Evolutionary conservation across 805 yeast genomes (phyloP).

Genomic region (Myxozyma sirexii): DNA sequence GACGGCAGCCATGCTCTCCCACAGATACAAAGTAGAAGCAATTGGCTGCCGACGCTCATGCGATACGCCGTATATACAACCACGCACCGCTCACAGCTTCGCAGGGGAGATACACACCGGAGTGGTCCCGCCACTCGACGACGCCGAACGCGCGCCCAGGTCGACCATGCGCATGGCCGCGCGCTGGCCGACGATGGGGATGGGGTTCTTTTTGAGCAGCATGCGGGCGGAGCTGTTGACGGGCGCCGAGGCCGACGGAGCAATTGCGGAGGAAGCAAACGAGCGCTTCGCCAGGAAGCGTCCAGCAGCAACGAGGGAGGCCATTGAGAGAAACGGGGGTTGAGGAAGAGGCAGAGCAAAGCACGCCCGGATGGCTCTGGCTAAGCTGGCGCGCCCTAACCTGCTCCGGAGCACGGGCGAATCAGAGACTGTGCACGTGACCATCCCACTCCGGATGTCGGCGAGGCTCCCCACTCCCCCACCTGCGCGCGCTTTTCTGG

Average conservation of each 20-base stretch:
- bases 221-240: conserved; percentile 18
- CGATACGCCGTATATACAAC: no score
- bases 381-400: no score
- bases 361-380: background rate
- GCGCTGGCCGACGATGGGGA: conserved; percentile 36
- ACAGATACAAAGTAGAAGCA: no score
- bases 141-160: conserved; percentile 37
- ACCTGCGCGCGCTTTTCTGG: background rate
- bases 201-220: conserved; percentile 27
- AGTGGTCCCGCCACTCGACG: conserved; percentile 41
- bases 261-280: conserved; percentile 17
- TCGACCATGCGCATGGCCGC: conserved; percentile 42
- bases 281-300: conserved; percentile 34
- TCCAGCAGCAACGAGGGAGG: conserved; percentile 26
- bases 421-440: conserved; percentile 15
- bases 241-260: conserved; percentile 17
- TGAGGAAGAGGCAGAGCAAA: conserved; percentile 5
- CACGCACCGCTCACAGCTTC: no score
- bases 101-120: conserved; percentile 35
- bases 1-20: no score
- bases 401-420: no score
- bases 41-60: no score
- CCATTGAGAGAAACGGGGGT: conserved; percentile 20
- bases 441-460: conserved; percentile 11
- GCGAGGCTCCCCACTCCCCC: conserved; percentile 5